phyloP scores from a whole-genome alignment of 108 stramenopile species.

The Nitzschia inconspicua region DNA sequence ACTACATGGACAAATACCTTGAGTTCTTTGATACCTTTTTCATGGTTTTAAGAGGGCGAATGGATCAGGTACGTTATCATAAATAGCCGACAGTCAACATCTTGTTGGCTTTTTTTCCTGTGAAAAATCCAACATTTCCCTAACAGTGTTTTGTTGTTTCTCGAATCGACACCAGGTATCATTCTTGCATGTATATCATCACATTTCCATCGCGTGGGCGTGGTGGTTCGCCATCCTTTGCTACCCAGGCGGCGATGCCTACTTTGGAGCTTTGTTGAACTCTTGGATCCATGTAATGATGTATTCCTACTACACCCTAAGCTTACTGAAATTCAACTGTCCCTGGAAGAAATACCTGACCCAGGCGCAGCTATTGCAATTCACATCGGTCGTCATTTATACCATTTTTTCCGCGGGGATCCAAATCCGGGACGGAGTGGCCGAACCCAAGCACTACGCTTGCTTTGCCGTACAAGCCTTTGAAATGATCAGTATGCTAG shows the following conservation, averaged over 20 bases:
- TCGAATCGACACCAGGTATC: conserved; percentile 66
- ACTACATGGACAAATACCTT: conserved; percentile 95
- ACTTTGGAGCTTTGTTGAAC: conserved; percentile 96
- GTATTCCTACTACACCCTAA: conserved; percentile 97
- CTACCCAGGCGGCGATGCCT: conserved; percentile 91
- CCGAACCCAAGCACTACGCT: conserved; percentile 42
- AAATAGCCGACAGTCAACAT: background rate
- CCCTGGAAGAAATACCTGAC: conserved; percentile 96
- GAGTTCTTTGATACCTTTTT: conserved; percentile 99
- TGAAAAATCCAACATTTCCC: background rate
- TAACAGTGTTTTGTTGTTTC: background rate
- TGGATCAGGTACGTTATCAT: conserved; percentile 82
- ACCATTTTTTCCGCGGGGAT: conserved; percentile 40
- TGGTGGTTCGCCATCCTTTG: conserved; percentile 88
- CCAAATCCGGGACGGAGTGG: conserved; percentile 23
- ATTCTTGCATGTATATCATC: conserved; percentile 99
- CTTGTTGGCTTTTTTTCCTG: background rate
- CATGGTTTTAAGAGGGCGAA: conserved; percentile 89
- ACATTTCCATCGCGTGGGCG: conserved; percentile 91
- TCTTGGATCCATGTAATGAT: conserved; percentile 98
- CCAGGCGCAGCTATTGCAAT: conserved; percentile 94
- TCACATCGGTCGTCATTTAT: conserved; percentile 86
- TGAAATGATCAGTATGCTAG: conserved; percentile 87
- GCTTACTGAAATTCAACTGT: conserved; percentile 59
- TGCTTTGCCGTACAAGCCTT: conserved; percentile 63